These are phyloP conservation scores for Ceratobasidium papillatum DNA, from an alignment of 1,284 basidiomycete species.

Conservation along the genomic window DNA sequence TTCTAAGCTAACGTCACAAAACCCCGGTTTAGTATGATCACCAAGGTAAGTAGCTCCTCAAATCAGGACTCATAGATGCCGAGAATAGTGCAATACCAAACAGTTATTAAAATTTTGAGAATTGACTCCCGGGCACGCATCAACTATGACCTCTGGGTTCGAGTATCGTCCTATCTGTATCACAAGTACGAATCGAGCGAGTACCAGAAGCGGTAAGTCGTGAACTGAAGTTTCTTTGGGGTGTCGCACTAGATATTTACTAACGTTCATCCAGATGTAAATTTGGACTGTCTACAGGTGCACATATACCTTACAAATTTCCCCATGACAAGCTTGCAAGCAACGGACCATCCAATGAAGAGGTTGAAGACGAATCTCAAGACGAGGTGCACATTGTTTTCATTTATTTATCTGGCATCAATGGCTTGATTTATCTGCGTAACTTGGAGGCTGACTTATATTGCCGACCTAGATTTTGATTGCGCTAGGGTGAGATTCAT, in stretches of 20 bases:
- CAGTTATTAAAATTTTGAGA: slow-evolving; percentile 9
- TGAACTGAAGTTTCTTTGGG: neutral
- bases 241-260: too few species aligned
- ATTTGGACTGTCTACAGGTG: neutral
- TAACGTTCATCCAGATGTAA: neutral
- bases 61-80: neutral
- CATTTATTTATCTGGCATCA: neutral
- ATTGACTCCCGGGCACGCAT: slow-evolving; percentile 5
- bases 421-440: too few species aligned
- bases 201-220: slow-evolving; percentile 10
- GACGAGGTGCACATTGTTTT: neutral
- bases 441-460: too few species aligned
- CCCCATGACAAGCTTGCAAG: neutral
- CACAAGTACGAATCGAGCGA: neutral
- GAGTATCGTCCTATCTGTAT: neutral
- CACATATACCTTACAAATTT: neutral
- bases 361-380: neutral
- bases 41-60: neutral
- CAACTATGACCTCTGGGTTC: slow-evolving; percentile 6
- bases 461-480: neutral
- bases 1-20: neutral
- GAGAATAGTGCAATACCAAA: too few species aligned
- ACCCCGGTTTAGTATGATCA: neutral
- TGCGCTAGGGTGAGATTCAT: neutral
- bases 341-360: neutral